A percentile compares a stretch with the other conserved stretches of the same genome.
These are phyloP conservation scores for Pelargonium cotyledonis DNA, from an alignment of 441 rosid genomes.

Conservation along the genomic window DNA sequence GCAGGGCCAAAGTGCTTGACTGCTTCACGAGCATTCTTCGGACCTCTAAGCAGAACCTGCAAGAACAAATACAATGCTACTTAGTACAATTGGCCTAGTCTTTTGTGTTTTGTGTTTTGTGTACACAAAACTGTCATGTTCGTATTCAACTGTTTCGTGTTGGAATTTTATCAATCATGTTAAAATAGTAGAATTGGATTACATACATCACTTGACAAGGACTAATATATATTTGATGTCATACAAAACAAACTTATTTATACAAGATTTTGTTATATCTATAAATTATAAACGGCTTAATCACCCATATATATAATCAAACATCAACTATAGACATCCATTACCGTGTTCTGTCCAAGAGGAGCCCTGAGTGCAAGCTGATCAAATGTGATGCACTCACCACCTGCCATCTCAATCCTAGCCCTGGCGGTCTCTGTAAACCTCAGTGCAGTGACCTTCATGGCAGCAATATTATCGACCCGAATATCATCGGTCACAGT, in stretches of 20 bases:
- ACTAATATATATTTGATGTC: too few relatives aligned
- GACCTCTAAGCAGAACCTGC: constrained; percentile 88
- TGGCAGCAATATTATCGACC: constrained; percentile 68
- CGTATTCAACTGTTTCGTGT: too few relatives aligned
- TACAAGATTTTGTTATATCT: too few relatives aligned
- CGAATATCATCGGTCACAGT: constrained; percentile 78
- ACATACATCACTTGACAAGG: too few relatives aligned
- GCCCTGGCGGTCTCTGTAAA: constrained; percentile 87
- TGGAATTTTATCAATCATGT: too few relatives aligned
- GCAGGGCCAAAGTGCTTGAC: constrained; percentile 97
- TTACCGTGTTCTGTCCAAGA: constrained; percentile 90
- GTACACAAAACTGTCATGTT: too few relatives aligned
- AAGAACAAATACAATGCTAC: not conserved
- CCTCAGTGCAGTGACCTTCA: constrained; percentile 80
- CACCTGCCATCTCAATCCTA: constrained; percentile 87
- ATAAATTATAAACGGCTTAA: too few relatives aligned
- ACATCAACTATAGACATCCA: not conserved
- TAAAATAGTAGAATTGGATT: too few relatives aligned
- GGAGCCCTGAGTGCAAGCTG: constrained; percentile 88
- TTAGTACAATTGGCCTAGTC: too few relatives aligned
- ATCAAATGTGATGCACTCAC: constrained; percentile 92
- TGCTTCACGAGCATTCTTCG: constrained; percentile 90
- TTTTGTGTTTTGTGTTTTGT: too few relatives aligned
- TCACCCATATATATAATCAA: too few relatives aligned
- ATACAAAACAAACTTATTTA: too few relatives aligned